Evolutionary conservation across 1,284 basidiomycete species (phyloP), one percentile per base, ranked within the genome.

Genomic region (Garcileccinum viscosum): DNA sequence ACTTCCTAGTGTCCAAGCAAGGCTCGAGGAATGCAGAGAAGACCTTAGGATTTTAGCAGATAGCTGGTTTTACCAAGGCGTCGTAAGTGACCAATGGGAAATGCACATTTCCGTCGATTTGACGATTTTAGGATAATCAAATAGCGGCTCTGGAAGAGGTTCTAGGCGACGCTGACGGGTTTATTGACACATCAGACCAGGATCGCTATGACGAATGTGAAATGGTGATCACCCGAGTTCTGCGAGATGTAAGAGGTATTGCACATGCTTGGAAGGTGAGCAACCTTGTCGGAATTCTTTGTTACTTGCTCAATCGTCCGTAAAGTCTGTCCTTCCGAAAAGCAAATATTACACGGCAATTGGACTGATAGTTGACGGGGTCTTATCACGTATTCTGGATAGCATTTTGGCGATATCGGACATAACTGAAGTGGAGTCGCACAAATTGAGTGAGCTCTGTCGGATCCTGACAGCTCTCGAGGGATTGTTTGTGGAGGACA

Each of bases 381-480:
- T 91, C 4, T 84, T 97, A 38, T 84, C 84, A 5, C 85, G 89
- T 4, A 87, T 98, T 6, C 84, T 97, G 14, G 86, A 87, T 61
- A 93, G 94, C 73, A 87, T 99, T 17, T 83, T 97, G 60, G 89
- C 89, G 1, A 83, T 99, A 63, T 87, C 89, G 3, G 97, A 99
- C 80, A 99, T 99, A 73, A 93, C 96, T 1, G 97, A 95, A 76
- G 85, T 90, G 14, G 97, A 99, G 75, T 97, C 96, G 5, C 91
- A 94, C 73, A 86, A 90, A 60, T 82, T 99, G 40, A 93, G 92
- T 73, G 90, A 94, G 76, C 84, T 98, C 1, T 93, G 96, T 80
- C 88, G 90, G 68, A 90, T 93, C 53, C 80, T 99, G 62, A 89
- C 92, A 69, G 87, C 91, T 4, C 81, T 98, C 56, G 96, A 98